Conservation (phyloP, 768 basidiomycete species). For the Macrolepiota albuminosa region DNA sequence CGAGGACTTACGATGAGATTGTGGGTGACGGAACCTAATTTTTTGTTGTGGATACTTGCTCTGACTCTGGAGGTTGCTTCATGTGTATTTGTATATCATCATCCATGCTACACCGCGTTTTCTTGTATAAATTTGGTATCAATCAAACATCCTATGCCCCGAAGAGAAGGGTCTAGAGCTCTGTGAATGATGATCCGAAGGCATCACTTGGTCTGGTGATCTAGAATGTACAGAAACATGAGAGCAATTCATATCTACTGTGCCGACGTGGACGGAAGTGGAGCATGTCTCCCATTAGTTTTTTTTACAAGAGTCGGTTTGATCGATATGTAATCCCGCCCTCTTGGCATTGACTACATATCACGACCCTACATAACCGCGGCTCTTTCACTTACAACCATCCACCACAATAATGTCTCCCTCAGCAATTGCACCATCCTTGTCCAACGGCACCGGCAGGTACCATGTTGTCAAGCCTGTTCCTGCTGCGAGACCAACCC, state of each 20-base stretch:
- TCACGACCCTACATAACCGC: slow-evolving; percentile 4
- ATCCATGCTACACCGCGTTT: not conserved
- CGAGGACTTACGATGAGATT: slow-evolving; percentile 42
- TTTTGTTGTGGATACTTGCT: not conserved
- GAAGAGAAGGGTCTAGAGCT: not conserved
- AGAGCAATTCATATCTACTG: not conserved
- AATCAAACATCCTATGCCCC: not conserved
- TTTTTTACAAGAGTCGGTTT: slow-evolving; percentile 3
- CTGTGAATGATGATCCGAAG: not conserved
- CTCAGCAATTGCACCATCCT: slow-evolving; percentile 16
- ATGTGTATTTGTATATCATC: not conserved
- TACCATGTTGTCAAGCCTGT: slow-evolving; percentile 15
- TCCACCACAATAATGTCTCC: slow-evolving; percentile 19
- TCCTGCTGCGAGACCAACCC: not conserved
- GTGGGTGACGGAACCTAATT: not conserved
- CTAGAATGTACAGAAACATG: not conserved
- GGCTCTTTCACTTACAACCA: not conserved
- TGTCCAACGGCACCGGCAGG: slow-evolving; percentile 18
- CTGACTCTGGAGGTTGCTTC: not conserved
- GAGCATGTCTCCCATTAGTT: not conserved
- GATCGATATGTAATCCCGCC: slow-evolving; percentile 7
- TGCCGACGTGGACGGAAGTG: not conserved
- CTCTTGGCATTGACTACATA: slow-evolving; percentile 10
- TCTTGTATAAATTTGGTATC: not conserved
- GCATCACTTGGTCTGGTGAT: not conserved